These are phyloP conservation scores for Suillus bovinus DNA, from an alignment of 768 basidiomycete species.

Conservation along the genomic window DNA sequence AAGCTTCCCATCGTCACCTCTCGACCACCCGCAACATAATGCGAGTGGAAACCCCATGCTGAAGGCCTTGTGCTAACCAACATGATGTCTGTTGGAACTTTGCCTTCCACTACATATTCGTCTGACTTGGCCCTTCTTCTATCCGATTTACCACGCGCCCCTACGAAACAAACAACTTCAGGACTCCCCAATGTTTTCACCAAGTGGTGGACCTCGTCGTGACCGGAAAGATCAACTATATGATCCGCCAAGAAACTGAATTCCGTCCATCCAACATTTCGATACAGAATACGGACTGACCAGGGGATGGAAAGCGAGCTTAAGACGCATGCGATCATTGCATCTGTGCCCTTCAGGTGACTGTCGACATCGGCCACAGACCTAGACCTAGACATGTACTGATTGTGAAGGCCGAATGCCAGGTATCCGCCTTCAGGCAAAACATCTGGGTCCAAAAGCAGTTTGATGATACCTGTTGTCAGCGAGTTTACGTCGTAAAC, in stretches of 20 bases:
- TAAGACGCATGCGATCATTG: slow-evolving; percentile 5
- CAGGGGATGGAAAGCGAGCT: slow-evolving; percentile 8
- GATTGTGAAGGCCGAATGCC: slow-evolving; percentile 40
- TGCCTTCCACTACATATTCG: background rate
- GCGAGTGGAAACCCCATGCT: slow-evolving; percentile 3
- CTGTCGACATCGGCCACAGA: slow-evolving; percentile 13
- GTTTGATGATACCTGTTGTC: slow-evolving; percentile 8
- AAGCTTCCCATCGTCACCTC: slow-evolving; percentile 4
- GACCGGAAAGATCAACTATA: slow-evolving; percentile 1
- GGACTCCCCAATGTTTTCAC: background rate
- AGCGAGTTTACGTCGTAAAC: background rate
- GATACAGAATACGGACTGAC: slow-evolving; percentile 9
- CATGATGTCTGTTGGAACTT: background rate
- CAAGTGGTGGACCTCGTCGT: background rate
- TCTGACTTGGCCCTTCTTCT: slow-evolving; percentile 1
- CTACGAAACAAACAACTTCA: slow-evolving; percentile 1
- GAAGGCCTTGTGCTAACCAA: slow-evolving; percentile 1
- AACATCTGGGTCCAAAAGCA: slow-evolving; percentile 35
- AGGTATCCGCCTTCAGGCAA: slow-evolving; percentile 42
- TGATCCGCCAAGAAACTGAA: slow-evolving; percentile 4
- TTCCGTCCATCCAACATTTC: slow-evolving; percentile 1
- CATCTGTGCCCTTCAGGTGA: slow-evolving; percentile 9
- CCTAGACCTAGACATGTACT: slow-evolving; percentile 29
- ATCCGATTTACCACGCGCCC: background rate
- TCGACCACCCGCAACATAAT: background rate